These are phyloP conservation scores for Psilocybe azurescens DNA, from an alignment of 768 basidiomycete genomes.

Conservation along the genomic window DNA sequence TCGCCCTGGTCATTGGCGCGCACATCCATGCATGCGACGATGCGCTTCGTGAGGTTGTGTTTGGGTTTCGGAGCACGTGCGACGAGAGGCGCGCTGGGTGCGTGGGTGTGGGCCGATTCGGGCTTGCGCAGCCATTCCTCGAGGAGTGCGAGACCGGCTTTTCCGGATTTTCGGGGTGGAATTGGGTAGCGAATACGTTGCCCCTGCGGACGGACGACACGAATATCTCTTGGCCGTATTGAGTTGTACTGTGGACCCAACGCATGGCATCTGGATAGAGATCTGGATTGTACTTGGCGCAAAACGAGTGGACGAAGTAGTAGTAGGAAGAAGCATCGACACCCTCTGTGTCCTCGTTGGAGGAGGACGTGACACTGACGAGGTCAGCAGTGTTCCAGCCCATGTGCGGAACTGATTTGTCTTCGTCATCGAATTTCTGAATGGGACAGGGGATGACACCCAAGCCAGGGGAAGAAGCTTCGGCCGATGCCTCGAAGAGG, in stretches of 20 bases:
- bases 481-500: constrained; percentile 86
- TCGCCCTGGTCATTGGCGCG: constrained; percentile 96
- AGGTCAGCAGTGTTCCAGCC: constrained; percentile 90
- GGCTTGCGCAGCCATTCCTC: constrained; percentile 78
- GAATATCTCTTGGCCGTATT: constrained; percentile 95
- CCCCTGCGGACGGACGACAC: constrained; percentile 83
- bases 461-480: constrained; percentile 79
- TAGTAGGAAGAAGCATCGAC: constrained; percentile 69
- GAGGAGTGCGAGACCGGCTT: constrained; percentile 82
- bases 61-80: constrained; percentile 45
- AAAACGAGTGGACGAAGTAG: constrained; percentile 98
- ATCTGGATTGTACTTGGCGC: constrained; percentile 73
- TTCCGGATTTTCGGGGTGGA: constrained; percentile 97
- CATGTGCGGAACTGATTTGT: constrained; percentile 96
- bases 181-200: constrained; percentile 93
- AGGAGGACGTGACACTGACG: constrained; percentile 40
- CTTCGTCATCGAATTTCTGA: constrained; percentile 65
- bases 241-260: constrained; percentile 87
- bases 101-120: constrained; percentile 40
- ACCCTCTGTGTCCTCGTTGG: constrained; percentile 42
- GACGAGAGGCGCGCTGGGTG: constrained; percentile 37
- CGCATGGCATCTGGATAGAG: constrained; percentile 58
- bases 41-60: constrained; percentile 87
- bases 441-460: constrained; percentile 86
- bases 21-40: constrained; percentile 98